Evolutionary conservation across 441 rosid genomes (phyloP).

Genomic region (Erysimum cheiri): DNA sequence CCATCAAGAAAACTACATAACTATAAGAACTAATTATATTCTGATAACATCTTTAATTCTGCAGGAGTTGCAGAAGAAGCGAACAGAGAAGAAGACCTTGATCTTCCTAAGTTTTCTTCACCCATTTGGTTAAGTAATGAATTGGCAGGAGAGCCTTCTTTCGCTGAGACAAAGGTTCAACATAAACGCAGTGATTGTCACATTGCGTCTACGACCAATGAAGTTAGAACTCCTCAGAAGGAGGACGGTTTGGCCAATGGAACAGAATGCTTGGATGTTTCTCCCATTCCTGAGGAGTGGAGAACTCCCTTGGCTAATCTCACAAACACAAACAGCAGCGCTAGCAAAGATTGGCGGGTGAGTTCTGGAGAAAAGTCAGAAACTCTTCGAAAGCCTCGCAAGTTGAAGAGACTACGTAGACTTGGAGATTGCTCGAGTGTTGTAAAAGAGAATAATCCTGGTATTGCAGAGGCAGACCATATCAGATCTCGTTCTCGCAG

Average conservation of each 20-base stretch:
- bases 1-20: background rate
- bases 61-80: conserved; percentile 51
- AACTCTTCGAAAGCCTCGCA: conserved; percentile 51
- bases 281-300: conserved; percentile 50
- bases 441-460: conserved; percentile 48
- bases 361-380: conserved; percentile 63
- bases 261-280: conserved; percentile 44
- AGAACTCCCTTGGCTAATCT: conserved; percentile 50
- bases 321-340: conserved; percentile 43
- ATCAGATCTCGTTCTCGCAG: conserved; percentile 43
- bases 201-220: conserved; percentile 32
- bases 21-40: conserved; percentile 11
- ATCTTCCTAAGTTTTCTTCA: conserved; percentile 47
- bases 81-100: conserved; percentile 39
- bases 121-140: conserved; percentile 46
- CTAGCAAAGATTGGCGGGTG: conserved; percentile 73
- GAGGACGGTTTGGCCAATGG: conserved; percentile 39
- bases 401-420: conserved; percentile 80
- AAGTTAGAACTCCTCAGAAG: conserved; percentile 43
- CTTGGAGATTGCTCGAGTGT: conserved; percentile 57
- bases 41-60: conserved; percentile 28
- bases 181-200: conserved; percentile 29
- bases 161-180: conserved; percentile 44
- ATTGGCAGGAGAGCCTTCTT: conserved; percentile 45
- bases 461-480: conserved; percentile 40